Evolutionary conservation across 2,329 filamentous ascomycete species (phyloP).

Genomic region (Huntiella omanensis): DNA sequence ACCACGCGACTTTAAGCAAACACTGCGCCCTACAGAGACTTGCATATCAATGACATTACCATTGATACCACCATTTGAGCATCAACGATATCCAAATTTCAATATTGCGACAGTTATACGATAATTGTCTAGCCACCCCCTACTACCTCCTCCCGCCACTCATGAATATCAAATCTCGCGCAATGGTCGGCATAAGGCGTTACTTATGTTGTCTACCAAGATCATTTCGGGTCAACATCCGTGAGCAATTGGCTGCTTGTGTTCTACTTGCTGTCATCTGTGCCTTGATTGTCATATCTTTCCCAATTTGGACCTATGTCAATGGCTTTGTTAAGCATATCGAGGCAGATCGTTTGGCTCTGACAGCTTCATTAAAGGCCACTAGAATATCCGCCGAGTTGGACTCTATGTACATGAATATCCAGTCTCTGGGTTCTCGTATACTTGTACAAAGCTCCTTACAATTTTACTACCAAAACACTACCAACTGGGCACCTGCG

Average conservation of each 20-base stretch:
- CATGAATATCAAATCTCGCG: neutral
- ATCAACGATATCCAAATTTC: too few relatives aligned
- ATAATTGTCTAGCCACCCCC: slow-evolving; percentile 36
- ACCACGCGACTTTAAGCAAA: too few relatives aligned
- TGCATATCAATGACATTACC: too few relatives aligned
- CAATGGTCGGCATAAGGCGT: slow-evolving; percentile 10
- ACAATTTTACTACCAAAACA: slow-evolving; percentile 32
- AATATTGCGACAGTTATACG: slow-evolving; percentile 23
- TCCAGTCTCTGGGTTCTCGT: slow-evolving; percentile 50
- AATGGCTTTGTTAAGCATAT: slow-evolving; percentile 33
- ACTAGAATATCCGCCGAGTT: slow-evolving; percentile 64
- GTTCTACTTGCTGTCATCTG: slow-evolving; percentile 58
- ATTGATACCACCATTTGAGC: too few relatives aligned
- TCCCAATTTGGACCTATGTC: slow-evolving; percentile 51
- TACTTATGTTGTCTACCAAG: slow-evolving; percentile 11
- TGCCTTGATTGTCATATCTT: slow-evolving; percentile 57
- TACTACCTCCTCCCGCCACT: slow-evolving; percentile 28
- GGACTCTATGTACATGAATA: slow-evolving; percentile 57
- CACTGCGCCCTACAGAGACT: too few relatives aligned
- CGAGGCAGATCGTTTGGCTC: slow-evolving; percentile 42
- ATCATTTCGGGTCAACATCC: slow-evolving; percentile 66
- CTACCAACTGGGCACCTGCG: slow-evolving; percentile 45
- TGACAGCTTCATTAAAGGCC: slow-evolving; percentile 75
- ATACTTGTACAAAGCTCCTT: slow-evolving; percentile 38
- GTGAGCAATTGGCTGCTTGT: slow-evolving; percentile 67